These are phyloP conservation scores for Bidens hawaiensis DNA, from an alignment of 140 eudicot genomes.

Conservation along the genomic window DNA sequence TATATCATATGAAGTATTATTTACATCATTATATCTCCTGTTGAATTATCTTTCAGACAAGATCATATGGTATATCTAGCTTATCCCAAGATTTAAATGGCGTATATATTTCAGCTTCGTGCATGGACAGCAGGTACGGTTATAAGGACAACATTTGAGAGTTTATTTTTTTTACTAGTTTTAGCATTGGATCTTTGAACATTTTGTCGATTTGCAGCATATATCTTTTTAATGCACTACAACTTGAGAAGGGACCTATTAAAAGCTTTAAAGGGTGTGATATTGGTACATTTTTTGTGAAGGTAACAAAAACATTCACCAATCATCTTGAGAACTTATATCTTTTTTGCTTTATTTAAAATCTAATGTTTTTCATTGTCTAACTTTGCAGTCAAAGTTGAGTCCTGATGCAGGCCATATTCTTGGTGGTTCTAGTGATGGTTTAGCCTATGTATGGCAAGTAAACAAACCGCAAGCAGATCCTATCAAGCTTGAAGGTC, in stretches of 20 bases:
- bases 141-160: background rate
- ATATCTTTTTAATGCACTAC: slow-evolving; percentile 74
- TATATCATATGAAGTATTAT: background rate
- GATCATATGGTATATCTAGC: slow-evolving; percentile 81
- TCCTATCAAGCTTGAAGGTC: slow-evolving; percentile 62
- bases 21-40: background rate
- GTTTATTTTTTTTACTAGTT: background rate
- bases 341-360: background rate
- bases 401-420: slow-evolving; percentile 96
- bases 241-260: slow-evolving; percentile 70
- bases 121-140: slow-evolving; percentile 84
- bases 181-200: background rate
- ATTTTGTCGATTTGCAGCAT: slow-evolving; percentile 33
- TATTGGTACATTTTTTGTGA: slow-evolving; percentile 72
- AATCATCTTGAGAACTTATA: background rate
- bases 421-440: slow-evolving; percentile 87
- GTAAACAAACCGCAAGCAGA: slow-evolving; percentile 56
- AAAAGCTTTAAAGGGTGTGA: slow-evolving; percentile 63
- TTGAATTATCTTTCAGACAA: slow-evolving; percentile 38
- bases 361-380: slow-evolving; percentile 3
- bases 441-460: slow-evolving; percentile 91
- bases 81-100: slow-evolving; percentile 90
- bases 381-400: slow-evolving; percentile 56
- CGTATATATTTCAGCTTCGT: slow-evolving; percentile 72
- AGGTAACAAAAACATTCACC: slow-evolving; percentile 37